Conservation (phyloP, 441 rosid genomes). For the Gossypium davidsonii region DNA sequence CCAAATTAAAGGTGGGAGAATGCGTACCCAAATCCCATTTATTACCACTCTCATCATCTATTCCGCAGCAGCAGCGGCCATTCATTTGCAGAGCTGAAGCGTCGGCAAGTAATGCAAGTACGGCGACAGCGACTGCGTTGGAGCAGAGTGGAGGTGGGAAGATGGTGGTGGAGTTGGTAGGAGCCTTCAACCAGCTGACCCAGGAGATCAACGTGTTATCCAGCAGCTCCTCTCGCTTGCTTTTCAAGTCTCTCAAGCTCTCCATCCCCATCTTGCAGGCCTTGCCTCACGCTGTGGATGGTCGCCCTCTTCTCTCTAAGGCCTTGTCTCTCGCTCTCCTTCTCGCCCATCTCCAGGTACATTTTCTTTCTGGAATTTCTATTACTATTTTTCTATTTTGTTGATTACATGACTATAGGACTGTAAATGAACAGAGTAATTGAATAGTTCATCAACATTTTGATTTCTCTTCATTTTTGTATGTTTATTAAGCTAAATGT, state of each 20-base stretch:
- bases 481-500: too few relatives aligned
- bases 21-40: background rate
- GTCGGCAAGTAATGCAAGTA: background rate
- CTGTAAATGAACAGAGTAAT: too few relatives aligned
- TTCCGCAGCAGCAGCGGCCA: background rate
- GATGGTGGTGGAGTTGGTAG: constrained; percentile 98
- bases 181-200: constrained; percentile 81
- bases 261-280: constrained; percentile 70
- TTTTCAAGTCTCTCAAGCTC: constrained; percentile 78
- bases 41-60: background rate
- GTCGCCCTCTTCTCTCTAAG: constrained; percentile 72
- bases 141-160: constrained; percentile 83
- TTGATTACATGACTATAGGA: too few relatives aligned
- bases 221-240: constrained; percentile 64
- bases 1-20: constrained; percentile 7
- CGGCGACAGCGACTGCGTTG: constrained; percentile 32
- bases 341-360: constrained; percentile 89
- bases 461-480: too few relatives aligned
- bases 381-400: too few relatives aligned
- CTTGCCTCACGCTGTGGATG: constrained; percentile 58
- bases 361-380: too few relatives aligned
- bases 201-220: constrained; percentile 82
- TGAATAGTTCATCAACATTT: too few relatives aligned
- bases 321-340: constrained; percentile 76
- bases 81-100: constrained; percentile 4